These are phyloP conservation scores for Annona cherimola DNA, from an alignment of 164 flowering plant species.

Conservation along the genomic window DNA sequence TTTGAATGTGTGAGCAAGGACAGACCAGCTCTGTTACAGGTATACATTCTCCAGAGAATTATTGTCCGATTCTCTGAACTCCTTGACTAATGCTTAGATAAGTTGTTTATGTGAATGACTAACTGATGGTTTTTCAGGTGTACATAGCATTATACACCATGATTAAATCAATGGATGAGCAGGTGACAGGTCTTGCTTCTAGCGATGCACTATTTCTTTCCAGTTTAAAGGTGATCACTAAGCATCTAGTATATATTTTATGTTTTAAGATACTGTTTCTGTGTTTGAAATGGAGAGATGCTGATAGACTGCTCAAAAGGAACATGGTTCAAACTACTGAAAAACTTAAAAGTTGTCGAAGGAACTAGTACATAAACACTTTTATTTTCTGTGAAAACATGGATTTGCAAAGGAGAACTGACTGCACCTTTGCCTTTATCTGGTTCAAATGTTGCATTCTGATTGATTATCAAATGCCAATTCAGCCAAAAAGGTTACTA, in stretches of 20 bases:
- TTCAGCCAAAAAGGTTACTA: no score
- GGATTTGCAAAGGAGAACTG: no score
- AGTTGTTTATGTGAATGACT: background rate
- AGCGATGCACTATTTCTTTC: constrained; percentile 54
- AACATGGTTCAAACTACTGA: no score
- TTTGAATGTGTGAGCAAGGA: constrained; percentile 98
- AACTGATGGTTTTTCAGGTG: constrained; percentile 44
- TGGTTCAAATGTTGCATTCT: no score
- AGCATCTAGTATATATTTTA: background rate
- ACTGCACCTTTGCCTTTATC: no score
- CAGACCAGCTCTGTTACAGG: constrained; percentile 92
- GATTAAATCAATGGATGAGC: constrained; percentile 61
- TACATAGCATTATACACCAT: constrained; percentile 75
- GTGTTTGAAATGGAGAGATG: no score
- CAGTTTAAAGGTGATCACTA: constrained; percentile 62
- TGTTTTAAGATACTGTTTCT: background rate
- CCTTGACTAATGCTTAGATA: background rate
- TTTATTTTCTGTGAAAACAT: no score
- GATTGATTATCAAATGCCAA: no score
- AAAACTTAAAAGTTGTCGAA: no score
- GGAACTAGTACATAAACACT: no score
- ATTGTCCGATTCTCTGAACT: background rate
- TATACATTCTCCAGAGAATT: constrained; percentile 8
- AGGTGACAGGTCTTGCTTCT: constrained; percentile 28
- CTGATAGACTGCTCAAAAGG: no score